Conservation (phyloP, 306 rosid genomes). For the Coriaria nepalensis region DNA sequence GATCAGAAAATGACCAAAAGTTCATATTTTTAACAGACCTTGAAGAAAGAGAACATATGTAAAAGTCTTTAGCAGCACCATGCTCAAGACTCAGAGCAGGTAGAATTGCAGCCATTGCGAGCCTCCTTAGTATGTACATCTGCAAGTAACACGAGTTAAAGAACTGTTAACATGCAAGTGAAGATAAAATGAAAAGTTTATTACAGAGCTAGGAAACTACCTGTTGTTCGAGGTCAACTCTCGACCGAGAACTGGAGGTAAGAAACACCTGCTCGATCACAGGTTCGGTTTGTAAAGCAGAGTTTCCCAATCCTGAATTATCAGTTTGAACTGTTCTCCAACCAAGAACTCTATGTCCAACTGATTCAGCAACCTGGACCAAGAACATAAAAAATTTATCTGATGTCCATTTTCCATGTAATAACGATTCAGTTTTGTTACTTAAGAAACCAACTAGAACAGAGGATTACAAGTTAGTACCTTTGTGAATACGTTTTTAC, state of each 20-base stretch:
- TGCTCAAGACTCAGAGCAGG: conserved; percentile 60
- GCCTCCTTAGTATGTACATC: conserved; percentile 87
- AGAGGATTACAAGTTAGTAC: conserved; percentile 20
- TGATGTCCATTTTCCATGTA: too few relatives aligned
- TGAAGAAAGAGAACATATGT: conserved; percentile 91
- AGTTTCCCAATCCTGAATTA: conserved; percentile 79
- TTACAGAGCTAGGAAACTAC: too few relatives aligned
- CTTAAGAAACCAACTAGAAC: background rate
- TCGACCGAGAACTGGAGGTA: conserved; percentile 44
- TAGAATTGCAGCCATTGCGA: conserved; percentile 54
- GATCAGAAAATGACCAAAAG: too few relatives aligned
- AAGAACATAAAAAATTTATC: conserved; percentile 7
- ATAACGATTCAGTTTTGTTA: too few relatives aligned
- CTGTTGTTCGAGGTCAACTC: conserved; percentile 81
- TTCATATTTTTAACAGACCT: too few relatives aligned
- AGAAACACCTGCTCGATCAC: conserved; percentile 85
- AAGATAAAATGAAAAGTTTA: too few relatives aligned
- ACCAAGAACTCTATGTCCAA: conserved; percentile 83
- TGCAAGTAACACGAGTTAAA: conserved; percentile 27
- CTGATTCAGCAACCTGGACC: conserved; percentile 70
- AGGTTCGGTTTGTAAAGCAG: conserved; percentile 77
- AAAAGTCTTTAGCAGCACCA: conserved; percentile 78
- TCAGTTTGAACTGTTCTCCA: conserved; percentile 89
- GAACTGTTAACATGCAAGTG: too few relatives aligned
- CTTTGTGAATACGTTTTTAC: conserved; percentile 64